Evolutionary conservation across 345 rosid species (phyloP), one percentile per base, ranked within the genome.

Genomic region (Salix koriyanagi): DNA sequence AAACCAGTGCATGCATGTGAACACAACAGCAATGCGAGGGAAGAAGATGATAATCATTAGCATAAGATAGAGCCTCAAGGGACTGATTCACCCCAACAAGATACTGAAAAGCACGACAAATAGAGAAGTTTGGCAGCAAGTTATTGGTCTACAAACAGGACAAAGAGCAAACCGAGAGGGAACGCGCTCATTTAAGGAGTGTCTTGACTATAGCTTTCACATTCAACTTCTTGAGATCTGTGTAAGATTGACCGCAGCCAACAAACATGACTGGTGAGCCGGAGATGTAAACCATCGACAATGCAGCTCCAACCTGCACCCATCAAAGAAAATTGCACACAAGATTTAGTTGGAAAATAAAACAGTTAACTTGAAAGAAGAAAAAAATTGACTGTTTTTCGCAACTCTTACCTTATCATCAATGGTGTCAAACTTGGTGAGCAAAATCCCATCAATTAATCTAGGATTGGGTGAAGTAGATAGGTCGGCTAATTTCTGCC

Each of bases 251-350:
- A 21, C 99, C 99, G 18, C 99, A 96, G 32, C 99, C 99, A n/a
- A 96, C 95, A 12, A 96, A 96, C 99, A 96, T 96, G 52, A 96
- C 98, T 1, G 98, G 99, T 25, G 98, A 87, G 42, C 99, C 99
- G 0, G 97, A 96, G 41, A 90, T 89, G 84, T 96, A 96, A 54
- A 96, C 99, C 99, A 96, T 92, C 0, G 98, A 94, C 60, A 96
- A 86, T 0, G 99, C 98, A 25, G 98, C 99, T 77, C 99, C 99
- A 71, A 96, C 99, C 98, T 96, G 71, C 77, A 79, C 37, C 25
- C 70, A 52, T 68, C 42, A 61, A 67, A 67, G 36, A 50, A 28
- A 60, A n/a, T 26, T 26, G 42, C n/a, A 39, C n/a, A 28, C 41
- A 8, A 16, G 0, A 62, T 70, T 65, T 13, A 19, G 26, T 37